A percentile compares a stretch with the other conserved stretches of the same genome.
phyloP scores from a whole-genome alignment of 2,329 filamentous ascomycete genomes.

The Cladophialophora exuberans region DNA sequence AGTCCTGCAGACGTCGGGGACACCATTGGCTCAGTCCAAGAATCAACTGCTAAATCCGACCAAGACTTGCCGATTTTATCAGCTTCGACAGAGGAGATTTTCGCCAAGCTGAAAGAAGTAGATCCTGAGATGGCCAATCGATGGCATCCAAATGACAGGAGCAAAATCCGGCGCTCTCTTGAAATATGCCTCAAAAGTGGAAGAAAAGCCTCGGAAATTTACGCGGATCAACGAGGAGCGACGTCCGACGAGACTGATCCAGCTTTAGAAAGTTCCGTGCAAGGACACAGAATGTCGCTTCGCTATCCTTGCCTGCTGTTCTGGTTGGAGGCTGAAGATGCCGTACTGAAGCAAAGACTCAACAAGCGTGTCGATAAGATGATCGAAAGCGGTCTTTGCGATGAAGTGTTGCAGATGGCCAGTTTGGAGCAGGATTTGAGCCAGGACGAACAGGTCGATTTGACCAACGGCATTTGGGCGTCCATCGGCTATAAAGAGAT shows the following conservation, averaged over 20 bases:
- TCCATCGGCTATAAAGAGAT: constrained; percentile 97
- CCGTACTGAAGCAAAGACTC: constrained; percentile 70
- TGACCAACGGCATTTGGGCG: constrained; percentile 87
- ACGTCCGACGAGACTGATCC: constrained; percentile 27
- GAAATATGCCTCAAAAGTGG: constrained; percentile 89
- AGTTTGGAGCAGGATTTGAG: constrained; percentile 37
- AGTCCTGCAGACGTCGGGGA: constrained; percentile 35
- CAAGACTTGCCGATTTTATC: constrained; percentile 66
- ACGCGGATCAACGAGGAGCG: constrained; percentile 67
- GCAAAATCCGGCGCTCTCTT: constrained; percentile 86
- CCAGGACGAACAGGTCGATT: constrained; percentile 64
- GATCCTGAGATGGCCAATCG: constrained; percentile 86
- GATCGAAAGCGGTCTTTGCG: constrained; percentile 67
- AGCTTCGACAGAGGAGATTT: constrained; percentile 70
- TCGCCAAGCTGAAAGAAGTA: constrained; percentile 73
- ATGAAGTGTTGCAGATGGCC: constrained; percentile 56
- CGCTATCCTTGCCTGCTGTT: constrained; percentile 70
- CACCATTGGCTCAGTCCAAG: constrained; percentile 30
- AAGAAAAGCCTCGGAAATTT: constrained; percentile 79
- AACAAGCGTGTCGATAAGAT: constrained; percentile 82
- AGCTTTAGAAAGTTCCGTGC: constrained; percentile 15
- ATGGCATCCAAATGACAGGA: constrained; percentile 92
- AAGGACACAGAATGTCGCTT: constrained; percentile 39
- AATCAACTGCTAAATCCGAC: constrained; percentile 31
- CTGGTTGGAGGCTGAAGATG: constrained; percentile 80